A percentile compares a stretch with the other conserved stretches of the same genome.
phyloP scores from a whole-genome alignment of 2,329 filamentous ascomycete genomes.

The Lachnellula subtilissima region DNA sequence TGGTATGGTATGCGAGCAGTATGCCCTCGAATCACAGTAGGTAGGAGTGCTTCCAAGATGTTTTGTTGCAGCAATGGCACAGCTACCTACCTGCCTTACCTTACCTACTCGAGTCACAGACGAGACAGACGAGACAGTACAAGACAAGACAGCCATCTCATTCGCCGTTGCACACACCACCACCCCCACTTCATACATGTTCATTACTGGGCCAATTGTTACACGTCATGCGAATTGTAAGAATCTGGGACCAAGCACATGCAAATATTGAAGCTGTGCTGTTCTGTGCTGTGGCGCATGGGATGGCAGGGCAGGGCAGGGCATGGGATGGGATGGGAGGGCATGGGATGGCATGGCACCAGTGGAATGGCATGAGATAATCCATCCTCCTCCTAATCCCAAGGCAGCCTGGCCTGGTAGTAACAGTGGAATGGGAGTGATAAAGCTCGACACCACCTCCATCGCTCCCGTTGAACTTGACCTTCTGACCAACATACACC shows the following conservation, averaged over 20 bases:
- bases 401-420: too few species aligned
- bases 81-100: too few species aligned
- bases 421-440: not conserved
- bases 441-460: slow-evolving; percentile 10
- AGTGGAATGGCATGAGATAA: not conserved
- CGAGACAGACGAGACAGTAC: too few species aligned
- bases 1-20: too few species aligned
- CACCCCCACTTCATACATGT: not conserved
- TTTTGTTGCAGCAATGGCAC: not conserved
- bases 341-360: too few species aligned
- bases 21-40: not conserved
- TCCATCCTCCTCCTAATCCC: too few species aligned
- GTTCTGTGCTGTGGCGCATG: slow-evolving; percentile 8
- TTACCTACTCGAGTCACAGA: not conserved
- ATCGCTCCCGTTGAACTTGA: not conserved
- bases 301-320: too few species aligned
- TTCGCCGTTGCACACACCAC: not conserved
- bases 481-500: slow-evolving; percentile 3
- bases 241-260: slow-evolving; percentile 12
- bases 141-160: not conserved
- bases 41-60: not conserved
- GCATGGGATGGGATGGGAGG: too few species aligned
- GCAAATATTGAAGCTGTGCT: slow-evolving; percentile 3
- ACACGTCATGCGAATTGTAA: slow-evolving; percentile 3
- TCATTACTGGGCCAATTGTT: too few species aligned